These are phyloP conservation scores for Calonectria pteridis DNA, from an alignment of 2,329 filamentous ascomycete genomes.

Conservation along the genomic window DNA sequence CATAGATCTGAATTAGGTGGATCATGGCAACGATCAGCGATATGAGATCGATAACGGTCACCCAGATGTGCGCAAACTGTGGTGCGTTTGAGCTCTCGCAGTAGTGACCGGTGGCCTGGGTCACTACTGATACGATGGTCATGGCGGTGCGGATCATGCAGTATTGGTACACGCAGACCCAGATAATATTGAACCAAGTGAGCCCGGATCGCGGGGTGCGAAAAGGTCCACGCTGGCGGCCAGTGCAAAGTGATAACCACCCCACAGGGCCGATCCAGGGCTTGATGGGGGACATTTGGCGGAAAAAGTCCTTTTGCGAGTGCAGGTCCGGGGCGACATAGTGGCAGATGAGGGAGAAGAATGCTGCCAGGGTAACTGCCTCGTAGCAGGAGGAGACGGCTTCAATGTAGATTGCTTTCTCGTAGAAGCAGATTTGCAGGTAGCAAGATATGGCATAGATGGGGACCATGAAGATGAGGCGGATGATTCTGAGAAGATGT, in stretches of 20 bases:
- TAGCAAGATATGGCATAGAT: slow-evolving; percentile 82
- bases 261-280: slow-evolving; percentile 82
- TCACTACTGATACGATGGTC: slow-evolving; percentile 81
- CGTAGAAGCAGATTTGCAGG: slow-evolving; percentile 80
- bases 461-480: slow-evolving; percentile 89
- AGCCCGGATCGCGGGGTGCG: slow-evolving; percentile 82
- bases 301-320: slow-evolving; percentile 85
- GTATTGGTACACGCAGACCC: slow-evolving; percentile 87
- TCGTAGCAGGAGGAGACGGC: slow-evolving; percentile 89
- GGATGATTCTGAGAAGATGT: slow-evolving; percentile 74
- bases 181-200: slow-evolving; percentile 92
- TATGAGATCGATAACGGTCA: slow-evolving; percentile 76
- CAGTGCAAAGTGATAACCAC: slow-evolving; percentile 78
- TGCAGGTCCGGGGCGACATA: slow-evolving; percentile 84
- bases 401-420: slow-evolving; percentile 83
- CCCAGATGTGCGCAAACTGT: slow-evolving; percentile 86
- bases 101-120: slow-evolving; percentile 77
- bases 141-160: slow-evolving; percentile 86
- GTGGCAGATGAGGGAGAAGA: slow-evolving; percentile 85
- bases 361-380: slow-evolving; percentile 87
- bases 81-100: slow-evolving; percentile 84
- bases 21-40: slow-evolving; percentile 89
- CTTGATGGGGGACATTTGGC: slow-evolving; percentile 72
- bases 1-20: slow-evolving; percentile 88
- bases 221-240: slow-evolving; percentile 76